These are phyloP conservation scores for Aspergillus avenaceus DNA, from an alignment of 495 filamentous ascomycete species.

Conservation along the genomic window DNA sequence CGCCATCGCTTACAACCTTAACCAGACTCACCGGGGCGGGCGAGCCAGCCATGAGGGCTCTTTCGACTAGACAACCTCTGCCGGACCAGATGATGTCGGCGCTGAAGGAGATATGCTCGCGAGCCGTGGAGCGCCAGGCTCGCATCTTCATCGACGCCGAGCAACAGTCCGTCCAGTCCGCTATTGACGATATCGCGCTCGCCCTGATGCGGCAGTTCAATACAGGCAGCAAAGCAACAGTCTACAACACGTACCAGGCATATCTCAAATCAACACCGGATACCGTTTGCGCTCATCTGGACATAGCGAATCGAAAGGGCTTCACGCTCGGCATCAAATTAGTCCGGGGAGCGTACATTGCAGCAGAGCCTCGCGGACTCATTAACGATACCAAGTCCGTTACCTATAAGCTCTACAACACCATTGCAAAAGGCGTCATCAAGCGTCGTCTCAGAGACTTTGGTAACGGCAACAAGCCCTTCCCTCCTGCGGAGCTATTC, in stretches of 20 bases:
- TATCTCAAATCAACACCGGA: slow-evolving; percentile 68
- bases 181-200: slow-evolving; percentile 76
- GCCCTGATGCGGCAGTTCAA: slow-evolving; percentile 74
- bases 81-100: slow-evolving; percentile 34
- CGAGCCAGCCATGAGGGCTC: slow-evolving; percentile 23
- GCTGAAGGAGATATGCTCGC: slow-evolving; percentile 31
- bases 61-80: slow-evolving; percentile 24
- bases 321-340: slow-evolving; percentile 82
- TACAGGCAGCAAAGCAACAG: slow-evolving; percentile 46
- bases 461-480: slow-evolving; percentile 38
- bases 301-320: slow-evolving; percentile 53
- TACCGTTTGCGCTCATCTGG: slow-evolving; percentile 59
- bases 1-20: background rate
- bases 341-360: slow-evolving; percentile 83
- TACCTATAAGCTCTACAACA: slow-evolving; percentile 60
- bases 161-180: slow-evolving; percentile 67
- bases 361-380: slow-evolving; percentile 65
- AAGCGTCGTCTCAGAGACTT: slow-evolving; percentile 29
- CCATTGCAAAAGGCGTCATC: slow-evolving; percentile 43
- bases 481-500: slow-evolving; percentile 34
- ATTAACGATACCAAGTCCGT: slow-evolving; percentile 74
- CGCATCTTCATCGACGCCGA: slow-evolving; percentile 81
- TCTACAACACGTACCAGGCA: slow-evolving; percentile 78
- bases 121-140: slow-evolving; percentile 52
- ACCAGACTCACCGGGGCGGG: slow-evolving; percentile 30